These are phyloP conservation scores for Salix purpurea DNA, from an alignment of 345 rosid genomes.

Conservation along the genomic window DNA sequence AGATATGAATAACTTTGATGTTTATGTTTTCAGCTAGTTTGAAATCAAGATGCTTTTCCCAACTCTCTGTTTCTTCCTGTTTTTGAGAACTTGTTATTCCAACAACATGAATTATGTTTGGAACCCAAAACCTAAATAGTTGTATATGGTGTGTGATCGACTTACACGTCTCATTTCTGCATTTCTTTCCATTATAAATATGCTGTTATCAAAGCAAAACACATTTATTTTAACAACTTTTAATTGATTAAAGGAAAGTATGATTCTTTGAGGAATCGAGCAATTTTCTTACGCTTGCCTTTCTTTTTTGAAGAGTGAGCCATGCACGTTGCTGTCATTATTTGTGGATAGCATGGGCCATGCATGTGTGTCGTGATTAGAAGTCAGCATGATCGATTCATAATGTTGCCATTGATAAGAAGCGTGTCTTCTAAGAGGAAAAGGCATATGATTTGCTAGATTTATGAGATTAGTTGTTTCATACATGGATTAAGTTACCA, in stretches of 20 bases:
- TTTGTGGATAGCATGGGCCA: slow-evolving; percentile 3
- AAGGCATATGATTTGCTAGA: neutral
- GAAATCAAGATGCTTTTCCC: neutral
- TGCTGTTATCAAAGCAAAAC: neutral
- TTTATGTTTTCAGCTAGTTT: slow-evolving; percentile 7
- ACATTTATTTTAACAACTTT: neutral
- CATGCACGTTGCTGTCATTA: neutral
- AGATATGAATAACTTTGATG: slow-evolving; percentile 1
- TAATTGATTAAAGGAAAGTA: neutral
- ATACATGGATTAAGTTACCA: neutral
- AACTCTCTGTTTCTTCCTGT: slow-evolving; percentile 1
- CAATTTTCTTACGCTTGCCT: neutral
- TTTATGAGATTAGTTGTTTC: neutral
- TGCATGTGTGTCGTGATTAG: slow-evolving; percentile 9
- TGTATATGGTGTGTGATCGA: neutral
- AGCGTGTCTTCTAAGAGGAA: neutral
- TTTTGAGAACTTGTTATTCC: neutral
- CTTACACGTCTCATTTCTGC: neutral
- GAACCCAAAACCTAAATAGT: neutral
- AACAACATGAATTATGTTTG: neutral
- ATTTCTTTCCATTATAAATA: neutral
- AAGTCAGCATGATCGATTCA: neutral
- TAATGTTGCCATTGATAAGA: neutral
- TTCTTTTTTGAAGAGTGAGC: neutral
- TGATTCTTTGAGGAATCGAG: neutral